Evolutionary conservation across 768 basidiomycete genomes (phyloP), one percentile per base, ranked within the genome.

Genomic region (Cystobasidium ongulense): DNA sequence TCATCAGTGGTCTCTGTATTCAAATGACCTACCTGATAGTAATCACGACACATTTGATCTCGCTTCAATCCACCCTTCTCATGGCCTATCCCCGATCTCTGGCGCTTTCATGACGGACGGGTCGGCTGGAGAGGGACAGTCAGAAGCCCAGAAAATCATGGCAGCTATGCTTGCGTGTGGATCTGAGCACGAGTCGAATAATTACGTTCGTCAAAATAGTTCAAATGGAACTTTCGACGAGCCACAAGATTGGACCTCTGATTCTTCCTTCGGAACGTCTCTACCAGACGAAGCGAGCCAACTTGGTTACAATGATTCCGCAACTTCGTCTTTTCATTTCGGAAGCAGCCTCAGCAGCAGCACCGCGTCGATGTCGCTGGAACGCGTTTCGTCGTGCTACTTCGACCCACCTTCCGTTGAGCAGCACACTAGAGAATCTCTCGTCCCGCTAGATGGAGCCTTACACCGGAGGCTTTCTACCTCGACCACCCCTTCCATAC

Each of bases 361-460:
- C 29, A 27, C 25, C 27, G 25, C 54, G 4, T 71, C 68, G 25
- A 54, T 71, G 25, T 29, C n/a, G 41, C 54, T 57, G 25, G 68
- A 71, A 36, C 25, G 68, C 50, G 25, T 21, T 15, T 59, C 68
- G 33, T 57, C 53, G 18, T 71, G 68, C 54, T 61, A 36, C 39
- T 71, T 71, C 43, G 54, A 35, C 5, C 53, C 68, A 27, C 68
- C 50, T 57, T 27, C 33, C 33, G 46, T 33, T n/a, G 38, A 39
- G 38, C 33, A 29, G 25, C 68, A 57, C 29, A 52, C 54, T 29
- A 43, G 33, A n/a, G 27, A 35, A 46, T 5, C 65, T 18, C 25
- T 52, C 39, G 68, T 59, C 5, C 68, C 68, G 23, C 54, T 54
- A 8, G 68, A 71, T 54, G 21, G 27, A 2, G 33, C 68, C 5